Conservation (phyloP, 2,329 filamentous ascomycete genomes). For the Pyricularia sp. region DNA sequence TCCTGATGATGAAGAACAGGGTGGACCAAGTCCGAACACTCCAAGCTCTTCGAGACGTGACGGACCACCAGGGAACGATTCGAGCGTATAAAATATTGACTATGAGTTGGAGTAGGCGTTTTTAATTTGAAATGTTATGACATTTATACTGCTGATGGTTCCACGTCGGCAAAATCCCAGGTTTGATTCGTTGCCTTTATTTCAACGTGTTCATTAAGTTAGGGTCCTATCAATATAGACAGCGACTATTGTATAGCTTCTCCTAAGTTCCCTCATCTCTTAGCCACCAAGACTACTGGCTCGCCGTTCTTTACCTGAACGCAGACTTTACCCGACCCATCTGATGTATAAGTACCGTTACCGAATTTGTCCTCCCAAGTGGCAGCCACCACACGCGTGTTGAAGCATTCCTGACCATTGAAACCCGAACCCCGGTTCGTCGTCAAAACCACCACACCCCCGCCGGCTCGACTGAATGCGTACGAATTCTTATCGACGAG, state of each 20-base stretch:
- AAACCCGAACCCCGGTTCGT: background rate
- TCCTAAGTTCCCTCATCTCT: background rate
- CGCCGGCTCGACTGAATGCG: background rate
- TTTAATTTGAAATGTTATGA: background rate
- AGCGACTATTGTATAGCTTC: background rate
- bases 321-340: background rate
- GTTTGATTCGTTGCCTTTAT: background rate
- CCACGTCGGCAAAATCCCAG: background rate
- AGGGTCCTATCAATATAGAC: background rate
- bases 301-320: background rate
- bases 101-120: background rate
- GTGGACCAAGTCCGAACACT: background rate
- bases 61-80: background rate
- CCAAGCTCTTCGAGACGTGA: background rate
- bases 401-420: background rate
- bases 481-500: background rate
- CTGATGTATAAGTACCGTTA: background rate
- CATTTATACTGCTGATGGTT: background rate
- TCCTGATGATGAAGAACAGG: constrained; percentile 4
- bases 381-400: background rate
- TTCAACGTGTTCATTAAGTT: background rate
- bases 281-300: background rate
- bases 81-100: background rate
- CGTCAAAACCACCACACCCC: background rate
- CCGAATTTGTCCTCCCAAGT: background rate